These are phyloP conservation scores for Hypocrella siamensis DNA, from an alignment of 2,329 filamentous ascomycete species.

Conservation along the genomic window DNA sequence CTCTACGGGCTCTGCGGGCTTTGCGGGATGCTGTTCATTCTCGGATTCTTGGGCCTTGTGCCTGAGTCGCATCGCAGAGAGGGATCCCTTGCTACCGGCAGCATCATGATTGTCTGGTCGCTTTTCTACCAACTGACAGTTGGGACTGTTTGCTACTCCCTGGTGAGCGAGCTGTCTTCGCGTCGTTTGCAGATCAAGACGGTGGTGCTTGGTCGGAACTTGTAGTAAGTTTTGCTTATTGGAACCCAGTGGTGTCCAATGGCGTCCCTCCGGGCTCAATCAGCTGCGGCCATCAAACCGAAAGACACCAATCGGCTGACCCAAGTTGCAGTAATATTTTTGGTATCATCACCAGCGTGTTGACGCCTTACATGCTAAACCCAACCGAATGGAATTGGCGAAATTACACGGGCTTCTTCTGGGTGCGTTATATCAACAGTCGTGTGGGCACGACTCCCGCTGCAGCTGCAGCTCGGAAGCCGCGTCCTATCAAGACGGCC, in stretches of 20 bases:
- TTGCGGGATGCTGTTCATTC: conserved; percentile 61
- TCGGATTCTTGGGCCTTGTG: conserved; percentile 71
- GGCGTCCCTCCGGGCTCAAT: too few relatives aligned
- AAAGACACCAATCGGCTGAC: too few relatives aligned
- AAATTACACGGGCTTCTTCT: conserved; percentile 80
- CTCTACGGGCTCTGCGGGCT: conserved; percentile 60
- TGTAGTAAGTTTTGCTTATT: conserved; percentile 40
- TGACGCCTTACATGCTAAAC: conserved; percentile 90
- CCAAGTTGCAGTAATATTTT: conserved; percentile 52
- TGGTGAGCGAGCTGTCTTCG: conserved; percentile 73
- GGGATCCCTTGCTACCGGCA: conserved; percentile 63
- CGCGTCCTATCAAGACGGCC: too few relatives aligned
- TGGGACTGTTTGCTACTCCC: conserved; percentile 77
- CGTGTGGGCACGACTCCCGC: too few relatives aligned
- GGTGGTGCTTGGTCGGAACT: conserved; percentile 67
- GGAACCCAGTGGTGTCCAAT: too few relatives aligned
- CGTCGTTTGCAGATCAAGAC: conserved; percentile 81
- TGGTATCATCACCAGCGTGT: conserved; percentile 62
- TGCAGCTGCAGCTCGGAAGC: too few relatives aligned
- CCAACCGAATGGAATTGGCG: conserved; percentile 75
- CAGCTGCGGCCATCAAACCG: too few relatives aligned
- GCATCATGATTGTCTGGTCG: conserved; percentile 73
- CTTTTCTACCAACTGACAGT: conserved; percentile 76
- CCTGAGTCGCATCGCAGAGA: conserved; percentile 40
- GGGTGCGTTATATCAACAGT: too few relatives aligned